Percentiles rank a stretch among this genome's conserved stretches.
Conservation (phyloP, 108 stramenopile genomes). For the Stephanodiscus triporus region DNA sequence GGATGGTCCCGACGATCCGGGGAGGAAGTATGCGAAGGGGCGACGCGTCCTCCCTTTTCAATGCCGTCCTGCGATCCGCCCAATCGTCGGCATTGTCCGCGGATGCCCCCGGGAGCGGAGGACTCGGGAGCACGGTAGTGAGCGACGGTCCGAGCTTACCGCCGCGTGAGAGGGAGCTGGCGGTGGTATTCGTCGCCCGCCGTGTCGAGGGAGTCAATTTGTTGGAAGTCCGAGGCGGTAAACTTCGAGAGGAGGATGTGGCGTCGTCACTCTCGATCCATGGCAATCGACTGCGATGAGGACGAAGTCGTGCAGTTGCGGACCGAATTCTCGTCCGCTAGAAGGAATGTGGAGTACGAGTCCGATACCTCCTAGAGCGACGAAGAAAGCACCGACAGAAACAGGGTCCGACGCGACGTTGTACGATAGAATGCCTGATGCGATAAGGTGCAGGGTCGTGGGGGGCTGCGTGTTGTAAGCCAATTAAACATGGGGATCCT, state of each 20-base stretch:
- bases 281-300: slow-evolving; percentile 64
- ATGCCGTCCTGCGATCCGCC: slow-evolving; percentile 63
- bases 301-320: slow-evolving; percentile 62
- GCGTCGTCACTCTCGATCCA: slow-evolving; percentile 4
- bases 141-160: not conserved
- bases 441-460: not conserved
- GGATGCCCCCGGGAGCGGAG: not conserved
- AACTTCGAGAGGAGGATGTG: slow-evolving; percentile 6
- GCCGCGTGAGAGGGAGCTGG: slow-evolving; percentile 1
- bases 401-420: not conserved
- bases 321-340: slow-evolving; percentile 58
- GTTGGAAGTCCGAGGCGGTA: slow-evolving; percentile 10
- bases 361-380: not conserved
- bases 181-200: slow-evolving; percentile 15
- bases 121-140: not conserved
- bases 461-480: no score
- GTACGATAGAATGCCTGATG: not conserved
- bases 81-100: slow-evolving; percentile 20
- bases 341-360: not conserved
- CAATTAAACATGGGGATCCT: no score
- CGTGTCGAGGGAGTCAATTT: not conserved
- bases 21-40: slow-evolving; percentile 21
- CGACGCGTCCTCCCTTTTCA: slow-evolving; percentile 56
- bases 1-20: slow-evolving; percentile 15
- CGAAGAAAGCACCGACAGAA: not conserved